Conservation (phyloP, 805 yeast genomes). For the Kluyveromyces nonfermentans region DNA sequence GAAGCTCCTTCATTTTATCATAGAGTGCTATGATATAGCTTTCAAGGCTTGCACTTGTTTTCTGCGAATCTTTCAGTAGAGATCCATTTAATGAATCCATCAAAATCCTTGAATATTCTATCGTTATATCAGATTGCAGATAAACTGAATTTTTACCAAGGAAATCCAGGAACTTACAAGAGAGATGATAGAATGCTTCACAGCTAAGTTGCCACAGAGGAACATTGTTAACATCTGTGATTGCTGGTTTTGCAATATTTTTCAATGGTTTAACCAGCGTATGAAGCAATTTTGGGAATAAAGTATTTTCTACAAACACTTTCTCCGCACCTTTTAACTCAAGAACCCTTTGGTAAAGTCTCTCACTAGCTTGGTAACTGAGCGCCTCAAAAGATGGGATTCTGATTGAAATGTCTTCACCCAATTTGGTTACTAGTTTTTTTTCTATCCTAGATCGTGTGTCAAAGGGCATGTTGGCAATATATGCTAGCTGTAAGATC, state of each 20-base stretch:
- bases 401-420: slow-evolving; percentile 27
- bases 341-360: slow-evolving; percentile 33
- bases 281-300: slow-evolving; percentile 37
- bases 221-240: slow-evolving; percentile 6
- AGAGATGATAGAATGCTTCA: slow-evolving; percentile 31
- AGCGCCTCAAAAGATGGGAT: slow-evolving; percentile 59
- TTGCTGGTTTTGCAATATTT: slow-evolving; percentile 29
- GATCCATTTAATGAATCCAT: slow-evolving; percentile 35
- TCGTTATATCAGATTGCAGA: slow-evolving; percentile 5
- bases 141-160: slow-evolving; percentile 2
- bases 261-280: slow-evolving; percentile 45
- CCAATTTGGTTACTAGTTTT: slow-evolving; percentile 37
- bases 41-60: slow-evolving; percentile 31
- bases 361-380: slow-evolving; percentile 38
- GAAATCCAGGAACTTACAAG: slow-evolving; percentile 17
- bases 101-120: slow-evolving; percentile 33
- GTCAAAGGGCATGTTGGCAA: slow-evolving; percentile 52
- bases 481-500: slow-evolving; percentile 44
- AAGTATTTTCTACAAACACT: slow-evolving; percentile 35
- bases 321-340: slow-evolving; percentile 22
- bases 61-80: slow-evolving; percentile 12
- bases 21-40: slow-evolving; percentile 39
- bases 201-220: slow-evolving; percentile 51
- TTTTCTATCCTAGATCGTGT: slow-evolving; percentile 47
- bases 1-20: slow-evolving; percentile 29